Evolutionary conservation across 2,329 filamentous ascomycete genomes (phyloP).

Genomic region (Ophiosphaerella korrae): DNA sequence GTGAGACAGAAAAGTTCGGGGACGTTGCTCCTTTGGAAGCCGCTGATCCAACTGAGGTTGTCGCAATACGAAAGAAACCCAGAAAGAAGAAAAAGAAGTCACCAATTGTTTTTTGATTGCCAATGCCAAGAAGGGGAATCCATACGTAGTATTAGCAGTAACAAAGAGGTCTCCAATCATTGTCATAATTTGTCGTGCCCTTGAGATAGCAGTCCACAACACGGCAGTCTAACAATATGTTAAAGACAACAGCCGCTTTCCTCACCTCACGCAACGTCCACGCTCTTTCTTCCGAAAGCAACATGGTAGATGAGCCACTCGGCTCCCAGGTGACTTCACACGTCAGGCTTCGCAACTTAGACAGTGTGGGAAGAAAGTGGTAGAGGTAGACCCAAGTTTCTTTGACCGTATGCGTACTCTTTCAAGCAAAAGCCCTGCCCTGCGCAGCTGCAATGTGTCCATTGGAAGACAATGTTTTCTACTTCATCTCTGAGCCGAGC

Average conservation of each 20-base stretch:
- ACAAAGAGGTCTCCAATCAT: background rate
- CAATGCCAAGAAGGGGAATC: too few species aligned
- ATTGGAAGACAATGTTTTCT: background rate
- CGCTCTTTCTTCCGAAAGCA: background rate
- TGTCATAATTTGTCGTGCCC: background rate
- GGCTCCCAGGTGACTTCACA: background rate
- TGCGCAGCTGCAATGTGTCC: background rate
- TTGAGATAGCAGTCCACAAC: background rate
- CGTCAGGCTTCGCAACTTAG: background rate
- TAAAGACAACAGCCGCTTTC: background rate
- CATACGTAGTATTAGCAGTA: too few species aligned
- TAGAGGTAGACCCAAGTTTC: background rate
- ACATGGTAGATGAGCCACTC: background rate
- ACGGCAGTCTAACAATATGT: background rate
- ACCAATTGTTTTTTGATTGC: background rate
- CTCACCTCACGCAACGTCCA: background rate
- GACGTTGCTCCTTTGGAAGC: background rate
- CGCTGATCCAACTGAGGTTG: background rate
- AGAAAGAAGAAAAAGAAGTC: slow-evolving; percentile 12
- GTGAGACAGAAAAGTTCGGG: background rate
- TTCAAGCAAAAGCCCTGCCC: background rate
- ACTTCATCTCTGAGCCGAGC: background rate
- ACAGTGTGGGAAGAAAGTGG: background rate
- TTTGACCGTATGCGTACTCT: background rate
- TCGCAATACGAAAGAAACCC: slow-evolving; percentile 9